Base-by-base conservation (phyloP, 495 filamentous ascomycete genomes). In the Lindgomyces ingoldianus region DNA sequence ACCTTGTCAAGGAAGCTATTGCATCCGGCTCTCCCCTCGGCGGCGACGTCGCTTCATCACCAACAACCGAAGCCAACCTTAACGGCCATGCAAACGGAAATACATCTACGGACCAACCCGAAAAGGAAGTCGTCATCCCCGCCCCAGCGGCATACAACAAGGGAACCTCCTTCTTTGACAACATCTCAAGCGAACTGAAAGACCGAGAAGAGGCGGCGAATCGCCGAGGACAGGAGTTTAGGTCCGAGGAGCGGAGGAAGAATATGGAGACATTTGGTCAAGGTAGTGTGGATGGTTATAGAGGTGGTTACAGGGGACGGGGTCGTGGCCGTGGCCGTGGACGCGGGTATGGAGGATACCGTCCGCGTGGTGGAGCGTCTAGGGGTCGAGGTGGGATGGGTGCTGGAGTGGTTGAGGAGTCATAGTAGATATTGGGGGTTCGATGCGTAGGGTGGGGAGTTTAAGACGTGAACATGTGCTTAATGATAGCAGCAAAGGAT, bases 191-290 rank as follows among this genome's bases (percentile, higher is more conserved):
- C 65, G 94, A 99, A 72, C 82, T 87, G 56, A 93, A 89, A 72
- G 94, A 98, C 54, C 84, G 94, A n/a, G 86, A 91, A 41, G 91
- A 96, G 70, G 81, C 80, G 18, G 79, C 80, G 39, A 60, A 16
- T 46, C 55, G 66, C 14, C 87, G 87, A 62, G 93, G 93, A n/a
- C 87, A 90, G 19, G 91, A 96, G 73, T 96, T 93, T 86, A 85
- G 94, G 48, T 87, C 86, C 18, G 92, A 97, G 74, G 94, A 99
- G 74, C 87, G 91, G 67, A 91, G 89, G 76, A 90, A 91, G 75
- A 99, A 99, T 73, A 85, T 99, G 61, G 94, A 99, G 77, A 99
- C 94, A 0, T 99, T 99, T 69, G 94, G 94, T n/a, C 91, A 96
- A 75, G 92, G 93, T 45, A 96, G 91, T 68, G 93, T 99, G 18